Evolutionary conservation across 2,329 filamentous ascomycete genomes (phyloP).

Genomic region (Arthroderma sp.): DNA sequence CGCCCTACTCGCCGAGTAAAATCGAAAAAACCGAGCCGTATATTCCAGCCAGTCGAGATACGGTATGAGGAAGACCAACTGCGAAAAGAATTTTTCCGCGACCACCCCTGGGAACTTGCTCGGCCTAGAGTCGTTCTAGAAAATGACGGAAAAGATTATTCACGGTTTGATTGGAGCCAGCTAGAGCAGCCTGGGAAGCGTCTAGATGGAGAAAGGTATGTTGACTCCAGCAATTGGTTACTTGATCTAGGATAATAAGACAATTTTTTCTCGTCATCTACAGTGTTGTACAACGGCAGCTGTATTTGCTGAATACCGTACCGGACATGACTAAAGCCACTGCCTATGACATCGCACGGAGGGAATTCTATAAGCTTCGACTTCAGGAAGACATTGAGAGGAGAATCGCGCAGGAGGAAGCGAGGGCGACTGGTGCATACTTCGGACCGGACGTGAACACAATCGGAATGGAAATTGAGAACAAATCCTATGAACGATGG

Average conservation of each 20-base stretch:
- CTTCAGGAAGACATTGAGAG: conserved; percentile 70
- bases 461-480: conserved; percentile 69
- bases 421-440: conserved; percentile 69
- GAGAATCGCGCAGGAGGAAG: conserved; percentile 78
- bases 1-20: conserved; percentile 28
- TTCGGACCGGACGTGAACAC: conserved; percentile 68
- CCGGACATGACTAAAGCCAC: conserved; percentile 45
- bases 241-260: not conserved
- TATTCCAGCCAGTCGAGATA: conserved; percentile 70
- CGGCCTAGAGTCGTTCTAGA: conserved; percentile 76
- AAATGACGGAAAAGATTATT: conserved; percentile 67
- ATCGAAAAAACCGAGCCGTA: conserved; percentile 51
- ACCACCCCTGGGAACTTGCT: conserved; percentile 96
- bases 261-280: not conserved
- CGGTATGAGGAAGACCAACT: conserved; percentile 72
- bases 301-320: conserved; percentile 63
- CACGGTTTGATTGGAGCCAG: conserved; percentile 65
- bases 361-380: conserved; percentile 78
- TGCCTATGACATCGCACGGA: conserved; percentile 77
- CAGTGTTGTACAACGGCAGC: conserved; percentile 84
- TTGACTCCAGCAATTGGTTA: conserved; percentile 3
- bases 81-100: conserved; percentile 69
- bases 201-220: conserved; percentile 72
- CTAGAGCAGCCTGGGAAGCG: conserved; percentile 61
- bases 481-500: conserved; percentile 69